phyloP scores from a whole-genome alignment of 1,139 yeast genomes.

The Protomyces gravidus region DNA sequence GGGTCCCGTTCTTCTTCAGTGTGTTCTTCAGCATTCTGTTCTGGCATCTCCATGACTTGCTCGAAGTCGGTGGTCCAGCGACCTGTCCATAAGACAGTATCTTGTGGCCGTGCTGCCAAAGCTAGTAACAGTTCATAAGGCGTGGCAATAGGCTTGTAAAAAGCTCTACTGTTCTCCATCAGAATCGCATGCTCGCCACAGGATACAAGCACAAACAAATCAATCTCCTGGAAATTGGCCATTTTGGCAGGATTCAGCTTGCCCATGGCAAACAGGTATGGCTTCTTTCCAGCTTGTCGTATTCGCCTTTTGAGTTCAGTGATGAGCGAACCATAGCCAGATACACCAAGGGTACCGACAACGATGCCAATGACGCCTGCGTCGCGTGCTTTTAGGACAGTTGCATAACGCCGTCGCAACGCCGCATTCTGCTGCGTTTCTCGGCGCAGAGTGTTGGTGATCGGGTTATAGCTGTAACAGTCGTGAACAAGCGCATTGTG shows the following conservation, averaged over 20 bases:
- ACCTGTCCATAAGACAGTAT: constrained; percentile 75
- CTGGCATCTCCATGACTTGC: constrained; percentile 46
- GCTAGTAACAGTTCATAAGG: constrained; percentile 89
- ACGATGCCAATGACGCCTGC: constrained; percentile 89
- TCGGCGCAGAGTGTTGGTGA: background rate
- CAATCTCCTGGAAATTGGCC: constrained; percentile 89
- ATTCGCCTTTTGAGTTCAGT: constrained; percentile 48
- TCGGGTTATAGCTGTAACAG: constrained; percentile 29
- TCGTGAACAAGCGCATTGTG: constrained; percentile 24
- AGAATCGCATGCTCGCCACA: constrained; percentile 93
- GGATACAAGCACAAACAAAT: constrained; percentile 89
- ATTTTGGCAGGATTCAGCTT: constrained; percentile 97
- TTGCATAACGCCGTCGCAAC: constrained; percentile 74
- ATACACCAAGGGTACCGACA: constrained; percentile 71
- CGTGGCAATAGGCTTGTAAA: constrained; percentile 84
- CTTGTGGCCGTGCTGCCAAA: constrained; percentile 49
- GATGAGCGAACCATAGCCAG: constrained; percentile 33
- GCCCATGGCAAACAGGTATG: constrained; percentile 91
- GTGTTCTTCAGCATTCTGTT: constrained; percentile 36
- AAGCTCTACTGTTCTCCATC: constrained; percentile 46
- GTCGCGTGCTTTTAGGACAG: constrained; percentile 81
- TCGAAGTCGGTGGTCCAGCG: constrained; percentile 83
- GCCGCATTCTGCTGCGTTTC: constrained; percentile 21
- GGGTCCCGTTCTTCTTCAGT: constrained; percentile 35
- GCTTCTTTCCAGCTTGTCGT: constrained; percentile 76